phyloP scores from a whole-genome alignment of 805 yeast species.

The Hagleromyces aurorensis region DNA sequence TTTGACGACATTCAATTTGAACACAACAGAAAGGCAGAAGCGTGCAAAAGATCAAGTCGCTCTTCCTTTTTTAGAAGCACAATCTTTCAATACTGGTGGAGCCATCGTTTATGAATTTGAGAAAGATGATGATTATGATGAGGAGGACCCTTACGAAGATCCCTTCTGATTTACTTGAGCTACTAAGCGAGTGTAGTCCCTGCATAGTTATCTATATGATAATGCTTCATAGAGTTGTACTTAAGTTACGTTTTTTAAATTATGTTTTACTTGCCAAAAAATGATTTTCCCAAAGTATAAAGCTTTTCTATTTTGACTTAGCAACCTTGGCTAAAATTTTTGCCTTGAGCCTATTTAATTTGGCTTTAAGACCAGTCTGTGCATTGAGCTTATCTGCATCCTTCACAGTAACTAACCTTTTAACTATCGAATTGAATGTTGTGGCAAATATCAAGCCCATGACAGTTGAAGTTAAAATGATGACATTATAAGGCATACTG shows the following conservation, averaged over 20 bases:
- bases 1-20: conserved; percentile 81
- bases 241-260: too few species aligned
- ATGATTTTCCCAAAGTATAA: conserved; percentile 2
- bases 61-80: conserved; percentile 88
- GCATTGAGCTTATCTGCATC: conserved; percentile 40
- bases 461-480: conserved; percentile 85
- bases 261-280: too few species aligned
- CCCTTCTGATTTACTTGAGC: conserved; percentile 48
- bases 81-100: conserved; percentile 70
- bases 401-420: conserved; percentile 66
- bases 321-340: conserved; percentile 4
- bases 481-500: conserved; percentile 97
- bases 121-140: conserved; percentile 96
- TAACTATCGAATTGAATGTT: conserved; percentile 66
- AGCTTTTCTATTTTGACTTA: background rate
- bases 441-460: conserved; percentile 91
- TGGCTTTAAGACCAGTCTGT: conserved; percentile 15
- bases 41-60: conserved; percentile 78
- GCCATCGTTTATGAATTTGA: conserved; percentile 95
- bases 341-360: conserved; percentile 13
- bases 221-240: too few species aligned
- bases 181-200: background rate
- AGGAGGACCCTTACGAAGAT: conserved; percentile 96
- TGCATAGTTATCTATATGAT: conserved; percentile 1
- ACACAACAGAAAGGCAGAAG: conserved; percentile 67